Base-by-base conservation (phyloP, 2,329 filamentous ascomycete genomes). In the Fusarium ambrosium region DNA sequence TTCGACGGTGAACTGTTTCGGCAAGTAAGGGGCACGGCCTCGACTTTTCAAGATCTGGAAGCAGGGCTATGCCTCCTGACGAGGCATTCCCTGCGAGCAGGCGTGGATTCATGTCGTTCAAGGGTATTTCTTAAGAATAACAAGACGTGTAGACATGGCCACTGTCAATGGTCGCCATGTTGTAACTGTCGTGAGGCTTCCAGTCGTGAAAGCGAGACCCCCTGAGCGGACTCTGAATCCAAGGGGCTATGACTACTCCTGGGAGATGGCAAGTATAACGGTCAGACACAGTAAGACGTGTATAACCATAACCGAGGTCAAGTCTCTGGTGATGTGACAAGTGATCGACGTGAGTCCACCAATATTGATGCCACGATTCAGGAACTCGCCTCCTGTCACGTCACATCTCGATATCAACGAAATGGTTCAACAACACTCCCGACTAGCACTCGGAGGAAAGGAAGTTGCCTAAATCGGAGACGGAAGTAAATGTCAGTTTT, bases 391-490 rank as follows among this genome's bases (percentile, higher is more conserved):
- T 34, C 43, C n/a, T 45, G 56, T 60, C 37, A 66, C 45, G 53
- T 75, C 64, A 64, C 63, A 65, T 66, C 59, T n/a, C 62, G 48
- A 73, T 34, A n/a, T 43, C 4, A 62, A 32, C 48, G 48, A 48
- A 60, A 22, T 22, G 36, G 20, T 62, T 64, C 60, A 65, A 67
- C 62, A 69, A 66, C 36, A 68, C 32, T 24, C 29, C 34, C 48
- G 39, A n/a, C 34, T 37, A 65, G 29, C 36, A 56, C n/a, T 59
- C 76, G 74, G 76, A 70, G 69, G 55, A 76, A 78, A 20, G 74
- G 76, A 78, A 67, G 51, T 70, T 78, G 9, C 65, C 68, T n/a
- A 63, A 72, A 75, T 32, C 14, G 64, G 51, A 62, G 66, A 68
- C 29, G 32, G 67, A 36, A 60, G 56, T 67, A 58, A 34, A 66